Conservation (phyloP, 2,329 filamentous ascomycete species). For the Neodidymelliopsis sp. region DNA sequence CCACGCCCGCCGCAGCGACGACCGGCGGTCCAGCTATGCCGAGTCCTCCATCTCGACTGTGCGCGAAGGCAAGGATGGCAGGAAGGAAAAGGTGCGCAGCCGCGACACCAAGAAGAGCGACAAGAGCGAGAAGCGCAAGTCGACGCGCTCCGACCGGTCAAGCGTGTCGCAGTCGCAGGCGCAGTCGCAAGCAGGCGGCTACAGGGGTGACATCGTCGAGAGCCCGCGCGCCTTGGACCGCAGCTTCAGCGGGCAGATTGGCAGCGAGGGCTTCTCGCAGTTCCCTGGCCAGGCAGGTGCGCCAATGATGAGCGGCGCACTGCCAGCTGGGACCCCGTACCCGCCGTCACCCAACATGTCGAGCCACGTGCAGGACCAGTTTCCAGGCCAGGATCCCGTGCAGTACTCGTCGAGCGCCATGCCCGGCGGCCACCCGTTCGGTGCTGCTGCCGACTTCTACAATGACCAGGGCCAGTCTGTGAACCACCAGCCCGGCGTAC, state of each 20-base stretch:
- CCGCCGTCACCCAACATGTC: slow-evolving; percentile 37
- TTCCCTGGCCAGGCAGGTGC: slow-evolving; percentile 46
- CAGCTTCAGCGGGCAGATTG: slow-evolving; percentile 42
- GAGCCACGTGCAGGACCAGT: slow-evolving; percentile 63
- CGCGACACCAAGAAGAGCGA: slow-evolving; percentile 32
- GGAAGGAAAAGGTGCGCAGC: slow-evolving; percentile 37
- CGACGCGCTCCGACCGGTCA: slow-evolving; percentile 39
- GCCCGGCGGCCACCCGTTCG: slow-evolving; percentile 53
- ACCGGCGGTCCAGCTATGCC: slow-evolving; percentile 41
- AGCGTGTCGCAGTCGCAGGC: slow-evolving; percentile 34
- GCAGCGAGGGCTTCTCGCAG: slow-evolving; percentile 42
- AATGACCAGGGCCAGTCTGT: slow-evolving; percentile 69
- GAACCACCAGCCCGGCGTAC: slow-evolving; percentile 65
- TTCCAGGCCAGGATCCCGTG: slow-evolving; percentile 64
- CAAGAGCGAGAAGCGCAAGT: slow-evolving; percentile 40
- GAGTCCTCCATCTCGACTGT: slow-evolving; percentile 36
- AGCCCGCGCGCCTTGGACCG: slow-evolving; percentile 31
- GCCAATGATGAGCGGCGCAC: slow-evolving; percentile 45
- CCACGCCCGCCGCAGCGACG: slow-evolving; percentile 33
- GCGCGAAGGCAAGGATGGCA: slow-evolving; percentile 39
- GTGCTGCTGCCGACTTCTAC: slow-evolving; percentile 68
- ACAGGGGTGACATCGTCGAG: slow-evolving; percentile 43
- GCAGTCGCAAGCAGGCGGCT: slow-evolving; percentile 34
- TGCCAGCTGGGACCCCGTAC: slow-evolving; percentile 36
- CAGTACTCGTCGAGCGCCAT: slow-evolving; percentile 56